Conservation (phyloP, 1,139 yeast species). For the Geotrichum citri-aurantii region DNA sequence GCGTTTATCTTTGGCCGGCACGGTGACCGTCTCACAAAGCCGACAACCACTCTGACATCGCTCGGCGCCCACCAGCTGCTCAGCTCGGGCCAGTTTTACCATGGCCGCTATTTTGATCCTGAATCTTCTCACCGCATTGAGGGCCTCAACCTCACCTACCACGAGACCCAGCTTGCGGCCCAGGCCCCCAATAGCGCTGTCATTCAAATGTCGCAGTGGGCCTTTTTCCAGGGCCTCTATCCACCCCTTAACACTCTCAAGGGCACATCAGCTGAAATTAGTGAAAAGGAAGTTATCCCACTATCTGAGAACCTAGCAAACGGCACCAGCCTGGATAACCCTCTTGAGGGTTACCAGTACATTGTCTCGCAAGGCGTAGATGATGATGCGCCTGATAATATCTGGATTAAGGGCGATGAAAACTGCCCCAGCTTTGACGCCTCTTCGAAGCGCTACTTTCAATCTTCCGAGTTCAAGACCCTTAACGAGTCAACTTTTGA, state of each 20-base stretch:
- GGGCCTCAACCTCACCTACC: slow-evolving; percentile 31
- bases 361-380: slow-evolving; percentile 37
- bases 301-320: slow-evolving; percentile 33
- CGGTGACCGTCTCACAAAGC: slow-evolving; percentile 43
- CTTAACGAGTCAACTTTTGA: slow-evolving; percentile 34
- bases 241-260: slow-evolving; percentile 36
- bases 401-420: slow-evolving; percentile 41
- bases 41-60: slow-evolving; percentile 40
- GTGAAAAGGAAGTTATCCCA: slow-evolving; percentile 21
- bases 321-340: slow-evolving; percentile 38
- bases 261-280: slow-evolving; percentile 18
- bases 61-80: slow-evolving; percentile 38
- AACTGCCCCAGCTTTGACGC: slow-evolving; percentile 37
- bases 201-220: slow-evolving; percentile 37
- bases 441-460: slow-evolving; percentile 31
- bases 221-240: slow-evolving; percentile 43
- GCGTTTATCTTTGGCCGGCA: slow-evolving; percentile 44
- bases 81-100: slow-evolving; percentile 37
- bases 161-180: slow-evolving; percentile 33
- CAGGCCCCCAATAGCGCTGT: slow-evolving; percentile 37
- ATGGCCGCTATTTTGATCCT: slow-evolving; percentile 40
- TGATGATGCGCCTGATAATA: slow-evolving; percentile 36
- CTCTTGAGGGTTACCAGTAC: slow-evolving; percentile 43
- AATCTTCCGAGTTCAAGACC: slow-evolving; percentile 31
- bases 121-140: slow-evolving; percentile 28